Conservation (phyloP, 2,329 filamentous ascomycete species). For the Epichloe brachyelytri region DNA sequence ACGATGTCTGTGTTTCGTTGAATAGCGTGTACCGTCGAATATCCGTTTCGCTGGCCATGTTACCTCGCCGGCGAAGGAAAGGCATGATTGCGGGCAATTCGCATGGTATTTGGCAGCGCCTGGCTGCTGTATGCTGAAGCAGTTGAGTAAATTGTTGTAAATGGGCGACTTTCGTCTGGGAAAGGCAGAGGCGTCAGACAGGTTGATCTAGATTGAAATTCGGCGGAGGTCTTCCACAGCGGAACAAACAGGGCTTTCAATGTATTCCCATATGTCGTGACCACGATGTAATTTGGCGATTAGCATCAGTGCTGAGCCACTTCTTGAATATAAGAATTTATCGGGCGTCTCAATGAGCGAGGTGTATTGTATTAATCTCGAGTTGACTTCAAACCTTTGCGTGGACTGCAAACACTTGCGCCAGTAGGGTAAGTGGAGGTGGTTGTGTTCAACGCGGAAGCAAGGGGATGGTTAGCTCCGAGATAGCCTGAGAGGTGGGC, state of each 20-base stretch:
- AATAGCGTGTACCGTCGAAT: constrained; percentile 39
- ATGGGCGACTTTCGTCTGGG: background rate
- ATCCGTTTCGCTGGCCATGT: constrained; percentile 45
- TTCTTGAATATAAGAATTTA: background rate
- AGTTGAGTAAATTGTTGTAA: background rate
- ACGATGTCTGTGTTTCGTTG: constrained; percentile 17
- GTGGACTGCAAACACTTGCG: background rate
- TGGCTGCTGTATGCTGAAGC: background rate
- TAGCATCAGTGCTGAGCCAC: no score
- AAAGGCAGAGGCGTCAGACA: background rate
- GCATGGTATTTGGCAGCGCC: constrained; percentile 23
- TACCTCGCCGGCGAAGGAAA: constrained; percentile 48
- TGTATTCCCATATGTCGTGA: background rate
- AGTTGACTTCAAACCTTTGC: background rate
- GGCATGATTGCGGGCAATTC: constrained; percentile 35
- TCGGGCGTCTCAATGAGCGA: background rate
- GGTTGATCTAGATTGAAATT: background rate
- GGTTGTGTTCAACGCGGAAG: background rate
- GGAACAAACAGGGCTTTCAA: background rate
- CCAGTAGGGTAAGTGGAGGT: background rate
- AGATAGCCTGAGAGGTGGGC: background rate
- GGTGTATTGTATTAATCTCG: background rate
- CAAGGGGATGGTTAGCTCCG: background rate
- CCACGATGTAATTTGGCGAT: background rate
- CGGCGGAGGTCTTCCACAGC: background rate